These are phyloP conservation scores for Coniferiporia sulphurascens DNA, from an alignment of 1,284 basidiomycete genomes.

Conservation along the genomic window DNA sequence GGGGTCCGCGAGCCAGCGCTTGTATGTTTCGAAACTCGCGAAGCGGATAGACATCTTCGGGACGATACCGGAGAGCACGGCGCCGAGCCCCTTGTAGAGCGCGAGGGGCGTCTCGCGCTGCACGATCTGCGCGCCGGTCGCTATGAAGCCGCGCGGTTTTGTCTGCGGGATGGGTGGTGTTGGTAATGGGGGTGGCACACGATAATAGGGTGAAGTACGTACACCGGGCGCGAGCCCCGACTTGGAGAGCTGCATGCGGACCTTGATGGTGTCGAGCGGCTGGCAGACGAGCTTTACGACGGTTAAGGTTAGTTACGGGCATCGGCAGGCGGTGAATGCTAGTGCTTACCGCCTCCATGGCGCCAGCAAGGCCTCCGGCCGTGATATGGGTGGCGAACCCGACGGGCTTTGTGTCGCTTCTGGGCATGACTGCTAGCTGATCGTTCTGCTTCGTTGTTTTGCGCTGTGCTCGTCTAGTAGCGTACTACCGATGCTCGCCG, in stretches of 20 bases:
- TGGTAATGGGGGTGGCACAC: background rate
- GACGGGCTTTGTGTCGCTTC: slow-evolving; percentile 64
- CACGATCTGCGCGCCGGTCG: slow-evolving; percentile 88
- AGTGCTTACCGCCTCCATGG: slow-evolving; percentile 79
- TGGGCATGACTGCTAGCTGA: slow-evolving; percentile 45
- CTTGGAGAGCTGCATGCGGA: slow-evolving; percentile 71
- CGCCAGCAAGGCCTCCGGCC: slow-evolving; percentile 88
- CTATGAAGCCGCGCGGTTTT: slow-evolving; percentile 90
- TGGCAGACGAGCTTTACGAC: slow-evolving; percentile 53
- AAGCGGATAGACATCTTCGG: slow-evolving; percentile 99
- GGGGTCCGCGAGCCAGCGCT: slow-evolving; percentile 68
- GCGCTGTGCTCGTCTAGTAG: background rate
- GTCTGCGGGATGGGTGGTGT: slow-evolving; percentile 44
- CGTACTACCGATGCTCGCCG: background rate
- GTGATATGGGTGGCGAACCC: slow-evolving; percentile 87
- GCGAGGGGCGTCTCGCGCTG: slow-evolving; percentile 91
- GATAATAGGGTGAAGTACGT: slow-evolving; percentile 36
- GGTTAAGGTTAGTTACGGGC: background rate
- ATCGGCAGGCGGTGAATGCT: slow-evolving; percentile 13
- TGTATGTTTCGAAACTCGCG: slow-evolving; percentile 96
- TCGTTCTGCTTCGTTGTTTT: background rate
- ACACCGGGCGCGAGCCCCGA: slow-evolving; percentile 77
- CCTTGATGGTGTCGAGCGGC: slow-evolving; percentile 67
- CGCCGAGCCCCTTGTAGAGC: slow-evolving; percentile 97
- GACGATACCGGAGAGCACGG: slow-evolving; percentile 95